phyloP scores from a whole-genome alignment of 176 grass and related monocot genomes.

The Zizania latifolia region DNA sequence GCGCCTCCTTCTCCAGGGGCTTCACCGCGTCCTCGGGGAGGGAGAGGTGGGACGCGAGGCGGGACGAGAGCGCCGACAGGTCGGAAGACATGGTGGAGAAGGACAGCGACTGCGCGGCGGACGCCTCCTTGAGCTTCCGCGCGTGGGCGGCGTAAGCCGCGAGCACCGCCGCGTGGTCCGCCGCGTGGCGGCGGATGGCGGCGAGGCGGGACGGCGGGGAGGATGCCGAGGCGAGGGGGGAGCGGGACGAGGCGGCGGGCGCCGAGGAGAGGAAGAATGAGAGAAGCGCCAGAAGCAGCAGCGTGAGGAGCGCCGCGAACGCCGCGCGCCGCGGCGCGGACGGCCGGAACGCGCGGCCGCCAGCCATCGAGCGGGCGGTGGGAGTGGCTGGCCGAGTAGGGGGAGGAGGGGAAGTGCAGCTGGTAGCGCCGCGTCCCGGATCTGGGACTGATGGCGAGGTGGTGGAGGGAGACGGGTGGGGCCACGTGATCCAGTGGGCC shows the following conservation, averaged over 20 bases:
- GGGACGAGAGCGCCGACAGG: constrained; percentile 54
- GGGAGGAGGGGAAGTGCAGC: background rate
- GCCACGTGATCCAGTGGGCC: background rate
- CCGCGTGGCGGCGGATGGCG: constrained; percentile 54
- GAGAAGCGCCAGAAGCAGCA: constrained; percentile 42
- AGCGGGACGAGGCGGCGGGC: background rate
- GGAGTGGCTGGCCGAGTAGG: background rate
- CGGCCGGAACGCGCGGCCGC: constrained; percentile 63
- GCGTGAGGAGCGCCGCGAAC: constrained; percentile 61
- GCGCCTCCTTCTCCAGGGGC: constrained; percentile 81
- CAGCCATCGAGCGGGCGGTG: constrained; percentile 48
- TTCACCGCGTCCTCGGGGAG: constrained; percentile 45
- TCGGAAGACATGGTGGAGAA: constrained; percentile 64
- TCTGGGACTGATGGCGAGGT: constrained; percentile 17
- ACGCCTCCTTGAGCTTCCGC: constrained; percentile 80
- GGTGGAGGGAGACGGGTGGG: background rate
- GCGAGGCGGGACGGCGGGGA: constrained; percentile 46
- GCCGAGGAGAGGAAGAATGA: constrained; percentile 42
- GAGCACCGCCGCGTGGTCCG: constrained; percentile 77
- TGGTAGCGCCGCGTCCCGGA: constrained; percentile 26
- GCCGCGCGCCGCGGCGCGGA: constrained; percentile 50
- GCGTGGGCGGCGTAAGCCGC: constrained; percentile 66
- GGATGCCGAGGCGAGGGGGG: background rate
- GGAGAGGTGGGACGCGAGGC: constrained; percentile 34
- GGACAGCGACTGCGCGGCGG: constrained; percentile 61